These are phyloP conservation scores for Cucumis melo DNA, from an alignment of 306 rosid species.

Conservation along the genomic window DNA sequence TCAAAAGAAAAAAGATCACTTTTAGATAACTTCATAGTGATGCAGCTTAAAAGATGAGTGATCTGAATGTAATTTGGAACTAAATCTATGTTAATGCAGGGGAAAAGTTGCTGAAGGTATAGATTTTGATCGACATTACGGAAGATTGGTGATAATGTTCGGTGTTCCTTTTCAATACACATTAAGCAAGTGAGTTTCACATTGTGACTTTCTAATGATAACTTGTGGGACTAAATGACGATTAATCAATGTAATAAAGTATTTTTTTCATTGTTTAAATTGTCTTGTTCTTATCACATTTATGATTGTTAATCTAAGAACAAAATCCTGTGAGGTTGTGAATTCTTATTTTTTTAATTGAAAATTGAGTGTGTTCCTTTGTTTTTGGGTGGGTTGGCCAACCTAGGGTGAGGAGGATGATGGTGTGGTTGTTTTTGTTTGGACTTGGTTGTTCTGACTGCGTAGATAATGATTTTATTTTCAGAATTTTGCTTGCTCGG, in stretches of 20 bases:
- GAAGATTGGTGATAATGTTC: slow-evolving; percentile 80
- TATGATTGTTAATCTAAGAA: background rate
- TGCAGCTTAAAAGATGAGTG: background rate
- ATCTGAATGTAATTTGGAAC: background rate
- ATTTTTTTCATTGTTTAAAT: background rate
- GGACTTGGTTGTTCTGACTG: slow-evolving; percentile 3
- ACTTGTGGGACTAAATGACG: background rate
- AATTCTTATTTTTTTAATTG: background rate
- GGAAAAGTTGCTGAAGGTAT: slow-evolving; percentile 93
- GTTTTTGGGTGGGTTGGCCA: background rate
- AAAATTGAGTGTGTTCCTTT: background rate
- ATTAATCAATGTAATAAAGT: background rate
- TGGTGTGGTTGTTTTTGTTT: background rate
- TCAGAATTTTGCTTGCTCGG: slow-evolving; percentile 84
- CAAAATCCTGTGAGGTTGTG: background rate
- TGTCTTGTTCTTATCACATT: too few relatives aligned
- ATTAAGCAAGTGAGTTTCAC: slow-evolving; percentile 67
- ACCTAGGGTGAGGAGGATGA: background rate
- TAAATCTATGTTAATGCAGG: slow-evolving; percentile 25
- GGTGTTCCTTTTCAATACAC: slow-evolving; percentile 94
- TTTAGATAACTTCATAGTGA: background rate
- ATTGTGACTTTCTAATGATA: background rate
- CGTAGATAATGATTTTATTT: slow-evolving; percentile 8
- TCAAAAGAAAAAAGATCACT: background rate
- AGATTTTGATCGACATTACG: slow-evolving; percentile 89